A percentile compares a stretch with the other conserved stretches of the same genome.
These are phyloP conservation scores for Xylariaceae sp. DNA, from an alignment of 2,329 filamentous ascomycete species.

Conservation along the genomic window DNA sequence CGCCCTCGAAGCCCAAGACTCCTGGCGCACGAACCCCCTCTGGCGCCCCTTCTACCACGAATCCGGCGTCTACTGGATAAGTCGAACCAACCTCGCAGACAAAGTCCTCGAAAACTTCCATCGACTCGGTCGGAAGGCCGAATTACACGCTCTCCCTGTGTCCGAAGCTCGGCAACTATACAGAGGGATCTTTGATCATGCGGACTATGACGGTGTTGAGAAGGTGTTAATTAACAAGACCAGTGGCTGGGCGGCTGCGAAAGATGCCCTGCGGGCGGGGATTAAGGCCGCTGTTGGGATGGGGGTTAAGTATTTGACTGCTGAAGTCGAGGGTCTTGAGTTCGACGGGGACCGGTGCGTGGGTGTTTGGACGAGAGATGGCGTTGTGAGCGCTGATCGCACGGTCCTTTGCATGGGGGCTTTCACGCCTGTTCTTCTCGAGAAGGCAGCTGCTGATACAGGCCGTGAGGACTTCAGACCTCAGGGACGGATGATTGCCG, in stretches of 20 bases:
- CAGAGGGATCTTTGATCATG: constrained; percentile 47
- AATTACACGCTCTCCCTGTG: constrained; percentile 41
- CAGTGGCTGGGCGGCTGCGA: constrained; percentile 53
- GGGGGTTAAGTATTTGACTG: constrained; percentile 47
- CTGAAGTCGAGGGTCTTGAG: constrained; percentile 39
- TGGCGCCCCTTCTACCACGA: constrained; percentile 45
- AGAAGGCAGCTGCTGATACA: constrained; percentile 38
- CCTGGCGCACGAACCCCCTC: constrained; percentile 43
- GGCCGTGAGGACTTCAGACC: constrained; percentile 41
- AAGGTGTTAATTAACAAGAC: constrained; percentile 50
- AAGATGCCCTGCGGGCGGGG: constrained; percentile 44
- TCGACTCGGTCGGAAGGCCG: constrained; percentile 26
- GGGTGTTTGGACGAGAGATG: constrained; percentile 41
- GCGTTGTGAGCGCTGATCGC: constrained; percentile 40
- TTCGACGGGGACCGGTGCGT: constrained; percentile 34
- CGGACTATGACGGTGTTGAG: constrained; percentile 48
- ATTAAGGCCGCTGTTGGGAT: constrained; percentile 42
- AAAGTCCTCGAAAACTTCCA: constrained; percentile 34
- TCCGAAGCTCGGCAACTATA: constrained; percentile 45
- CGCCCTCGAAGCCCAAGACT: constrained; percentile 59
- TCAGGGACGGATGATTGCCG: constrained; percentile 45
- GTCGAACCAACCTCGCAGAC: constrained; percentile 26
- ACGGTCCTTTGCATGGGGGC: constrained; percentile 45
- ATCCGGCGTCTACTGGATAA: constrained; percentile 44
- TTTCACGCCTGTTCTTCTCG: constrained; percentile 45